A percentile compares a stretch with the other conserved stretches of the same genome.
Conservation (phyloP, 441 rosid genomes). For the Populus tomentosa region DNA sequence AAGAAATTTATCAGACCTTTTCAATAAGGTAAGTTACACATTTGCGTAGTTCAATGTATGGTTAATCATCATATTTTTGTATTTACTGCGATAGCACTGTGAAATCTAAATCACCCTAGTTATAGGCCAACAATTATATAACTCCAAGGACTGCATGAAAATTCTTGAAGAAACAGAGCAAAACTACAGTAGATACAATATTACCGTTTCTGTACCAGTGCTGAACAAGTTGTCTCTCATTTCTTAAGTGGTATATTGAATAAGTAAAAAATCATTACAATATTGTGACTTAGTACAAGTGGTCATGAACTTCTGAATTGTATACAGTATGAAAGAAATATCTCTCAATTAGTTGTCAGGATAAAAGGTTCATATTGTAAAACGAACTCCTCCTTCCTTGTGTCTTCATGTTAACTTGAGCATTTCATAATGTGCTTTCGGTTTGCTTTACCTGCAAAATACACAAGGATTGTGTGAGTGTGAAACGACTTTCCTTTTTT, state of each 20-base stretch:
- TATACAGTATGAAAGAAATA: background rate
- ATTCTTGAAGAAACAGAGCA: background rate
- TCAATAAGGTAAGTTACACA: background rate
- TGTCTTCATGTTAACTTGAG: slow-evolving; percentile 25
- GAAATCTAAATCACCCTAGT: background rate
- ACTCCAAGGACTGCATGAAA: background rate
- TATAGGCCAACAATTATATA: background rate
- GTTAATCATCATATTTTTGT: background rate
- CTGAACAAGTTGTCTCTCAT: background rate
- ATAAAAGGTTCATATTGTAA: slow-evolving; percentile 1
- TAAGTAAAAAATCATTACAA: background rate
- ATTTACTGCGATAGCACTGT: background rate
- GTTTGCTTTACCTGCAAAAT: slow-evolving; percentile 64
- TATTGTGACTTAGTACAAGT: background rate
- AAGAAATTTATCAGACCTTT: background rate
- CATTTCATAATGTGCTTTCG: slow-evolving; percentile 50
- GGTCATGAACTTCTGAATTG: background rate
- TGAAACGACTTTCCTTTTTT: background rate
- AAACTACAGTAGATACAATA: background rate
- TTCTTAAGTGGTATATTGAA: background rate
- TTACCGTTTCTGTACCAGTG: background rate
- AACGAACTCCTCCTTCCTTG: slow-evolving; percentile 2
- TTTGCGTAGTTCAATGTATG: background rate
- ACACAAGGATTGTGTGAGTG: slow-evolving; percentile 6
- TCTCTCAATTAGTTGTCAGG: background rate